Evolutionary conservation across 1,284 basidiomycete species (phyloP).

Genomic region (Malassezia japonica): DNA sequence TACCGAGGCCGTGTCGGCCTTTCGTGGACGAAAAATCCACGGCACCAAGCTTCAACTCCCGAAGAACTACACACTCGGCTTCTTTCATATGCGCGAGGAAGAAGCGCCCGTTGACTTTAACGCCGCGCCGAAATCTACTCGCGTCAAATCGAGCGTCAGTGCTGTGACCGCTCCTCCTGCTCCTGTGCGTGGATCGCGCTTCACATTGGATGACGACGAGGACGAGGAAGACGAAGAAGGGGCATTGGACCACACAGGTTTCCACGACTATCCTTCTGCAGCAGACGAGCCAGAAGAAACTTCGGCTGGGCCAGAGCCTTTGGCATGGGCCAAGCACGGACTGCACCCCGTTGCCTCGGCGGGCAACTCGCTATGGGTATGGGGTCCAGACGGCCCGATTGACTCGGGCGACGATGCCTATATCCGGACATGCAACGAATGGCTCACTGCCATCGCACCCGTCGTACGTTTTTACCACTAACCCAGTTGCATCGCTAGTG

Average conservation of each 20-base stretch:
- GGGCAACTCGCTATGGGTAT: constrained; percentile 5
- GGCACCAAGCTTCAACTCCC: neutral
- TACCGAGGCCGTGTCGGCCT: constrained; percentile 1
- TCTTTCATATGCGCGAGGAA: constrained; percentile 7
- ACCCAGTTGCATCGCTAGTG: neutral
- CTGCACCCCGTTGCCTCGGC: neutral
- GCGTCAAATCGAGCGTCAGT: neutral
- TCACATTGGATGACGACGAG: constrained; percentile 12
- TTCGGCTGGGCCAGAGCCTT: too few species aligned
- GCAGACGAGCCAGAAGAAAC: neutral
- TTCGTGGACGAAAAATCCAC: constrained; percentile 11
- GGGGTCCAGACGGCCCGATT: constrained; percentile 15
- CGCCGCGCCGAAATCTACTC: neutral
- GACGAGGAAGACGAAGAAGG: constrained; percentile 9
- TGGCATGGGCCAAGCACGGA: neutral
- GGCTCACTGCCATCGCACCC: constrained; percentile 7
- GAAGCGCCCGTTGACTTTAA: neutral
- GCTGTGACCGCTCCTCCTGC: neutral
- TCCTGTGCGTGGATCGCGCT: constrained; percentile 9
- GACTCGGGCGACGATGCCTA: constrained; percentile 9
- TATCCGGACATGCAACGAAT: constrained; percentile 7
- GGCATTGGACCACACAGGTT: neutral
- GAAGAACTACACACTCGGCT: neutral
- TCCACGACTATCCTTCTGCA: neutral
- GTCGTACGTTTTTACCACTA: constrained; percentile 8